A percentile compares a stretch with the other conserved stretches of the same genome.
phyloP scores from a whole-genome alignment of 2,329 filamentous ascomycete genomes.

The Clarireedia monteithiana region DNA sequence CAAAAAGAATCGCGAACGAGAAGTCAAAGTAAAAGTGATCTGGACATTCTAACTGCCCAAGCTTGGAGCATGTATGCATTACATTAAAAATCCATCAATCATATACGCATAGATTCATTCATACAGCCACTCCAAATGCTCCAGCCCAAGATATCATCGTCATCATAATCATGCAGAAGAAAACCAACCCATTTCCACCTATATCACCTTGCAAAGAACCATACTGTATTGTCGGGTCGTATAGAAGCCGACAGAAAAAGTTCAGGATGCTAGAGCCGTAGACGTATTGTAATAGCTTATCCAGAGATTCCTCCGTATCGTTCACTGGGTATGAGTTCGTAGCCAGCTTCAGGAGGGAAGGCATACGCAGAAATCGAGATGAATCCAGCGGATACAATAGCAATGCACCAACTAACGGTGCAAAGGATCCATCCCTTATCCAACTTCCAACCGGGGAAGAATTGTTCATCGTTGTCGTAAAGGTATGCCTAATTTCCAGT shows the following conservation, averaged over 20 bases:
- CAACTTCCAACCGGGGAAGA: slow-evolving; percentile 74
- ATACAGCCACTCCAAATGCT: slow-evolving; percentile 1
- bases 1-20: neutral
- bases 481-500: slow-evolving; percentile 60
- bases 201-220: neutral
- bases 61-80: slow-evolving; percentile 1
- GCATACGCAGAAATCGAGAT: slow-evolving; percentile 60
- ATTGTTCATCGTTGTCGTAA: slow-evolving; percentile 75
- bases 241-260: neutral
- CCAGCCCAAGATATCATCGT: neutral
- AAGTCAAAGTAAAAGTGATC: neutral
- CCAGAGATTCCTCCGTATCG: slow-evolving; percentile 6
- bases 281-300: neutral
- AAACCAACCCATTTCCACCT: neutral
- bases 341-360: slow-evolving; percentile 75
- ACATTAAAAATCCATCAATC: slow-evolving; percentile 3
- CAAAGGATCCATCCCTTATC: slow-evolving; percentile 73
- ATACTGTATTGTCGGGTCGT: neutral
- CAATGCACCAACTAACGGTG: slow-evolving; percentile 46
- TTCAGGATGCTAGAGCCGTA: neutral
- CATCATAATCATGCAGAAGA: neutral
- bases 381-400: slow-evolving; percentile 45
- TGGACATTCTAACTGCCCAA: neutral
- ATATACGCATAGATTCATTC: slow-evolving; percentile 6
- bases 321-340: slow-evolving; percentile 61